Evolutionary conservation across 768 basidiomycete species (phyloP).

Genomic region (Suillus cothurnatus): DNA sequence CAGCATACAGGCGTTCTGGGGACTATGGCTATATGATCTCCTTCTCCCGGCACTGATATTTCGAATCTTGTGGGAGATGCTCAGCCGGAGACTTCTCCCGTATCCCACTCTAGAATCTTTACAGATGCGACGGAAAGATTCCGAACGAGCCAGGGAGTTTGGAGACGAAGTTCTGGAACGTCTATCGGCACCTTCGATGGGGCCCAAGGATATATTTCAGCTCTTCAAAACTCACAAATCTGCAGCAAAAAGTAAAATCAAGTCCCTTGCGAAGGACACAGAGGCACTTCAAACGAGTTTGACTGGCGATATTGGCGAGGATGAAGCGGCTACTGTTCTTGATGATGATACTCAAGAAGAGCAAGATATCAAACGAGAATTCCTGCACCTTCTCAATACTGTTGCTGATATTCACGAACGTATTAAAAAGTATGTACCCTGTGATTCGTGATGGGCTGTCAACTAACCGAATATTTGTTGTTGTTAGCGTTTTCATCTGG

Average conservation of each 20-base stretch:
- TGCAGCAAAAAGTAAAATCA: constrained; percentile 36
- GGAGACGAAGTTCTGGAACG: constrained; percentile 49
- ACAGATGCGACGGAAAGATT: constrained; percentile 50
- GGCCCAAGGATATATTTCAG: constrained; percentile 55
- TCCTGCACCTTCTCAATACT: constrained; percentile 45
- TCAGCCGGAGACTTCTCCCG: constrained; percentile 50
- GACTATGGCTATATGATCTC: constrained; percentile 61
- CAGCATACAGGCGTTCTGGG: constrained; percentile 56
- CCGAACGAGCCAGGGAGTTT: constrained; percentile 53
- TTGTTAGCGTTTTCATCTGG: constrained; percentile 66
- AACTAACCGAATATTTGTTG: neutral
- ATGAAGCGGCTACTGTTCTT: constrained; percentile 26
- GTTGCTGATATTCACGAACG: constrained; percentile 66
- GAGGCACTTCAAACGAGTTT: constrained; percentile 4
- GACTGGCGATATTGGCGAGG: constrained; percentile 4
- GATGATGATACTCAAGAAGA: constrained; percentile 42
- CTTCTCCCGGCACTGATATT: constrained; percentile 54
- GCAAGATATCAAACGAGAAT: constrained; percentile 44
- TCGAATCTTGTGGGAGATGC: constrained; percentile 48
- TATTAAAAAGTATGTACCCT: constrained; percentile 54
- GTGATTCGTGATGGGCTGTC: constrained; percentile 6
- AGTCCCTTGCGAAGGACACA: constrained; percentile 20
- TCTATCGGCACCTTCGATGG: constrained; percentile 49
- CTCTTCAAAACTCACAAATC: constrained; percentile 48
- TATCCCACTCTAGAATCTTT: constrained; percentile 60